These are phyloP conservation scores for Coniferiporia weirii DNA, from an alignment of 1,284 basidiomycete genomes.

Conservation along the genomic window DNA sequence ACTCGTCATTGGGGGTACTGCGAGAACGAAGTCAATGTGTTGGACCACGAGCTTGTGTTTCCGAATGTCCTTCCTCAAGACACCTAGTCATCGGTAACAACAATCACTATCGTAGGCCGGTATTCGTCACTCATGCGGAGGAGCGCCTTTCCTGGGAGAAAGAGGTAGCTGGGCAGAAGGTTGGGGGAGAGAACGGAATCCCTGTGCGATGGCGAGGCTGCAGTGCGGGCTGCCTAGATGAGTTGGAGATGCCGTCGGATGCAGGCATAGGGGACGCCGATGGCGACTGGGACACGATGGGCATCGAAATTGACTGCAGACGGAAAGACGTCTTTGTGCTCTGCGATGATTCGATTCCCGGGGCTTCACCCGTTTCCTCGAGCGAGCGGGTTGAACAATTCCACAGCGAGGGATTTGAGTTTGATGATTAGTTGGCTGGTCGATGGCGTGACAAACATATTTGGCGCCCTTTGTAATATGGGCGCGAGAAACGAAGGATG, in stretches of 20 bases:
- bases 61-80: constrained; percentile 48
- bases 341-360: background rate
- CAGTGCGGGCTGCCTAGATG: constrained; percentile 52
- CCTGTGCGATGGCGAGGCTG: constrained; percentile 72
- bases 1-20: background rate
- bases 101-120: constrained; percentile 22
- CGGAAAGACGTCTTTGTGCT: background rate
- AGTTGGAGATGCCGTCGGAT: constrained; percentile 35
- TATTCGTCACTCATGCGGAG: constrained; percentile 55
- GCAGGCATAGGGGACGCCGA: constrained; percentile 14
- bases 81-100: constrained; percentile 31
- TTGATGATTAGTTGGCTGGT: background rate
- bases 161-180: constrained; percentile 43
- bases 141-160: constrained; percentile 64
- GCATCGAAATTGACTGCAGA: constrained; percentile 2
- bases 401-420: constrained; percentile 8
- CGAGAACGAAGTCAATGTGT: background rate
- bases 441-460: background rate
- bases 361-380: background rate
- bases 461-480: background rate
- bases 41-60: constrained; percentile 23
- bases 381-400: background rate
- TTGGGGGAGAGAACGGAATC: constrained; percentile 43
- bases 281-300: constrained; percentile 9
- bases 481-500: background rate